Percentiles rank a stretch among this genome's conserved stretches.
phyloP scores from a whole-genome alignment of 2,329 filamentous ascomycete species.

The Botrytis medusae region DNA sequence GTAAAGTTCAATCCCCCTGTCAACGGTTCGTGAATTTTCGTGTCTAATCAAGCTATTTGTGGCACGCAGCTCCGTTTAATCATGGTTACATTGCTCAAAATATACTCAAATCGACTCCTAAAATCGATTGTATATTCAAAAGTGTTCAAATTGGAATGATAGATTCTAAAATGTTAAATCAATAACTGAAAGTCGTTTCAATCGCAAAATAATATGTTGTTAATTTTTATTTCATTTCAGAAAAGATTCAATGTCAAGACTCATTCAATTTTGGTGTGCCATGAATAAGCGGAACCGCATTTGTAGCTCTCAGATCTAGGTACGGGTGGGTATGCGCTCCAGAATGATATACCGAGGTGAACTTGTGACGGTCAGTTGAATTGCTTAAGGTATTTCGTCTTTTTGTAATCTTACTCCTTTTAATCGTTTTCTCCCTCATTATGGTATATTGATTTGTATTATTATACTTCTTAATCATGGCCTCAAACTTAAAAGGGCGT shows the following conservation, averaged over 20 bases:
- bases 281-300: background rate
- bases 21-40: constrained; percentile 20
- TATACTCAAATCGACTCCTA: background rate
- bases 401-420: background rate
- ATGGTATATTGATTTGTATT: constrained; percentile 5
- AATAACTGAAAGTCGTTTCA: background rate
- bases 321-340: background rate
- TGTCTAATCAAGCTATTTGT: constrained; percentile 6
- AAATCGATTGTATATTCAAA: background rate
- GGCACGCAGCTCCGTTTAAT: background rate
- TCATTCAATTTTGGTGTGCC: background rate
- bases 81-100: background rate
- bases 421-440: background rate
- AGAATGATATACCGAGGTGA: constrained; percentile 20
- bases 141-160: background rate
- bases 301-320: background rate
- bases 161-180: background rate
- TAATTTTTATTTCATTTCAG: background rate
- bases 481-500: constrained; percentile 37
- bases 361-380: constrained; percentile 10
- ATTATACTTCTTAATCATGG: constrained; percentile 28
- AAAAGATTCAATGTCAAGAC: background rate
- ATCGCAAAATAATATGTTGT: background rate
- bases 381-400: background rate
- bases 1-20: constrained; percentile 13